Conservation (phyloP, 805 yeast genomes). For the Candida sakaeoensis region DNA sequence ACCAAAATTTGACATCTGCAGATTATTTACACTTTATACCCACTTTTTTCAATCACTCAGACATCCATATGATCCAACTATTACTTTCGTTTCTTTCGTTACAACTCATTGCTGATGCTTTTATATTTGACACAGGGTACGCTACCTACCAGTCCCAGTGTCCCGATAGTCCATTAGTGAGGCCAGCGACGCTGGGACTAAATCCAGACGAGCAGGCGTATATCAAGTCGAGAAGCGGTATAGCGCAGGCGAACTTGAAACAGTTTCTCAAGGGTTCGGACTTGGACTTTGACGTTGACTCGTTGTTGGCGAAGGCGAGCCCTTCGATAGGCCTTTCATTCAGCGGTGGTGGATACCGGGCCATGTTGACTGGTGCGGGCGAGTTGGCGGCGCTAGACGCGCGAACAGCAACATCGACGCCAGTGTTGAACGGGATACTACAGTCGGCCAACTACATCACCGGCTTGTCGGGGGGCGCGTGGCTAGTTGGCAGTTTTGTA, state of each 20-base stretch:
- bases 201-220: slow-evolving; percentile 23
- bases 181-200: slow-evolving; percentile 22
- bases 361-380: slow-evolving; percentile 76
- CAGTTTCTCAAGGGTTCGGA: slow-evolving; percentile 21
- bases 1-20: too few relatives aligned
- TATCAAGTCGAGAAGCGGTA: slow-evolving; percentile 21
- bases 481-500: slow-evolving; percentile 62
- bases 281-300: slow-evolving; percentile 20
- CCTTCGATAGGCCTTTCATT: slow-evolving; percentile 31
- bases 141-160: slow-evolving; percentile 30
- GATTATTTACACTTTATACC: too few relatives aligned
- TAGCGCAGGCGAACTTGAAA: slow-evolving; percentile 21
- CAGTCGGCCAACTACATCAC: slow-evolving; percentile 68
- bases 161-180: slow-evolving; percentile 20
- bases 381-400: slow-evolving; percentile 74
- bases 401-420: slow-evolving; percentile 51
- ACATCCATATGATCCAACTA: background rate
- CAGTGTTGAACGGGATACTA: slow-evolving; percentile 70
- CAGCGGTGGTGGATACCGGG: slow-evolving; percentile 41
- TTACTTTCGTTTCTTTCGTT: background rate
- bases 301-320: slow-evolving; percentile 17
- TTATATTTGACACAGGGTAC: slow-evolving; percentile 13
- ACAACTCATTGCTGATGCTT: background rate
- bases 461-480: slow-evolving; percentile 72
- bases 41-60: too few relatives aligned